A percentile compares a stretch with the other conserved stretches of the same genome.
phyloP scores from a whole-genome alignment of 1,284 basidiomycete genomes.

The Boletus mariae region DNA sequence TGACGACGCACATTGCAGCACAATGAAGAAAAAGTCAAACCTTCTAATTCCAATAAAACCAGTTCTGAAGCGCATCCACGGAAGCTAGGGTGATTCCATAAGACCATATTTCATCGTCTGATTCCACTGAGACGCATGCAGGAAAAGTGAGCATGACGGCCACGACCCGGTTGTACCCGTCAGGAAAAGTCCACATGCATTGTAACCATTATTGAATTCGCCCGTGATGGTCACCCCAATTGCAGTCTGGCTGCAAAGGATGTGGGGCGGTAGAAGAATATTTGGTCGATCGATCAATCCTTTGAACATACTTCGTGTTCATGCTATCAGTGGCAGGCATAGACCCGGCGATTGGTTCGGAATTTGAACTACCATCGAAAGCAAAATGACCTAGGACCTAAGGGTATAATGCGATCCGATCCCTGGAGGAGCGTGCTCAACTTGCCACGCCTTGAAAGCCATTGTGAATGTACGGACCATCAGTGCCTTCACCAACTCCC shows the following conservation, averaged over 20 bases:
- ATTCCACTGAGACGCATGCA: constrained; percentile 55
- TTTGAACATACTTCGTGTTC: constrained; percentile 36
- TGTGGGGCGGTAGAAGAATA: constrained; percentile 5
- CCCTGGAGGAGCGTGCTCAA: too few relatives aligned
- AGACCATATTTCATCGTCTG: constrained; percentile 50
- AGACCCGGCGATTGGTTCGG: constrained; percentile 37
- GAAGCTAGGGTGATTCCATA: constrained; percentile 47
- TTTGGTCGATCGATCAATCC: background rate
- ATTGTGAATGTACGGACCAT: too few relatives aligned
- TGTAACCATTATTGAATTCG: constrained; percentile 58
- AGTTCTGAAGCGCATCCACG: constrained; percentile 47
- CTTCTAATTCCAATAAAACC: constrained; percentile 42
- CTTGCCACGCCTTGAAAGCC: too few relatives aligned
- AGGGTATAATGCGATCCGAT: too few relatives aligned
- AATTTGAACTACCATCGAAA: constrained; percentile 38
- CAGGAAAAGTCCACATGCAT: constrained; percentile 59
- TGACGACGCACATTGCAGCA: background rate
- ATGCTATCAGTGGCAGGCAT: constrained; percentile 27
- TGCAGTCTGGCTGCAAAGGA: constrained; percentile 32
- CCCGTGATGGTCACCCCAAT: constrained; percentile 68
- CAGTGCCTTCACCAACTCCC: too few relatives aligned
- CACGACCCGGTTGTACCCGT: constrained; percentile 47
- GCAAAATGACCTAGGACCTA: constrained; percentile 33
- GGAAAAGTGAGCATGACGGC: constrained; percentile 48
- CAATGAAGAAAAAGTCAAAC: constrained; percentile 21